These are phyloP conservation scores for Verticillium longisporum DNA, from an alignment of 2,329 filamentous ascomycete species.

Conservation along the genomic window DNA sequence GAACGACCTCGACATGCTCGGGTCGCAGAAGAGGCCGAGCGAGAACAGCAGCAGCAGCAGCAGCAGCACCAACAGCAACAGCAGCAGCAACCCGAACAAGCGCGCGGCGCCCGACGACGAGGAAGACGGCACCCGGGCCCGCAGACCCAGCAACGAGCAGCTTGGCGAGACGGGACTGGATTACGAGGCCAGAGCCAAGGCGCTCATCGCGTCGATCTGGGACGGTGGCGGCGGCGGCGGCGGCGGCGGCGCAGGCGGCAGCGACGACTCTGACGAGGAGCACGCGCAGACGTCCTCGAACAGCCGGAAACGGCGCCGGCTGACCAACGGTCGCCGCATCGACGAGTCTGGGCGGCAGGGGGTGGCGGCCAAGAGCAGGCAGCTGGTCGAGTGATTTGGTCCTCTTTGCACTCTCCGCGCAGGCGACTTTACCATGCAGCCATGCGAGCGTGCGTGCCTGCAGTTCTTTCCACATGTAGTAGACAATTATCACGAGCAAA, in stretches of 20 bases:
- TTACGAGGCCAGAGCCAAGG: background rate
- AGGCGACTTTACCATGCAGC: background rate
- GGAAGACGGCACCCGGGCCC: background rate
- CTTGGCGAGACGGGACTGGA: background rate
- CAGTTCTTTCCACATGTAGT: too few relatives aligned
- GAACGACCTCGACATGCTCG: slow-evolving; percentile 38
- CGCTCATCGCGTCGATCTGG: background rate
- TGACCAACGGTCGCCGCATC: background rate
- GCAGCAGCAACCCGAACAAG: background rate
- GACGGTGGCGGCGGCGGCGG: background rate
- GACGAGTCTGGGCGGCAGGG: background rate
- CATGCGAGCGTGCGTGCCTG: background rate
- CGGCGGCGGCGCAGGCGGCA: too few relatives aligned
- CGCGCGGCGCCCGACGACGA: background rate
- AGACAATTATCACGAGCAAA: too few relatives aligned
- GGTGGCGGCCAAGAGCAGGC: background rate
- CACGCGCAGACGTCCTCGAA: background rate
- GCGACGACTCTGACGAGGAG: background rate
- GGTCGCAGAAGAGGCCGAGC: slow-evolving; percentile 23
- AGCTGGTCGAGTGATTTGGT: background rate
- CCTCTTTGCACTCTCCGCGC: background rate
- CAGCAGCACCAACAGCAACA: too few relatives aligned
- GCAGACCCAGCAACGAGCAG: background rate
- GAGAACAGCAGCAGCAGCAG: background rate
- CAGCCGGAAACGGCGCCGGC: background rate